A percentile compares a stretch with the other conserved stretches of the same genome.
Conservation (phyloP, 169 alveolate species). For the Plasmodium knowlesi region DNA sequence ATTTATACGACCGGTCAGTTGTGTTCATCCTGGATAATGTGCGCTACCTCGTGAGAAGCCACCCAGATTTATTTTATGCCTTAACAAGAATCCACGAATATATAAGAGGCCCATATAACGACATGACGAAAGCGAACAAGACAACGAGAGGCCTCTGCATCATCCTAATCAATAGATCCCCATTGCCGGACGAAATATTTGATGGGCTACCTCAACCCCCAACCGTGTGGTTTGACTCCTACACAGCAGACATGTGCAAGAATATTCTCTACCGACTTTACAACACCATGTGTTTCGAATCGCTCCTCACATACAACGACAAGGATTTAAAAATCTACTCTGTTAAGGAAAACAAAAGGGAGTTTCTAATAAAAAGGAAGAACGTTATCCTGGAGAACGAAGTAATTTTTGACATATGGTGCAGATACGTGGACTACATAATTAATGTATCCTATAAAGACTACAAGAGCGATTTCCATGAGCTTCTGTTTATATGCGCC, state of each 20-base stretch:
- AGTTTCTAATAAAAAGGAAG: slow-evolving; percentile 56
- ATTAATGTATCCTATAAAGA: slow-evolving; percentile 72
- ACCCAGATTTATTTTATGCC: slow-evolving; percentile 75
- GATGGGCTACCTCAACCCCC: slow-evolving; percentile 76
- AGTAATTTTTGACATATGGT: slow-evolving; percentile 74
- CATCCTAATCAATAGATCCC: slow-evolving; percentile 70
- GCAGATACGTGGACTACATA: slow-evolving; percentile 70
- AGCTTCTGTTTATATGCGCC: slow-evolving; percentile 55
- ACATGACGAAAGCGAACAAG: slow-evolving; percentile 66
- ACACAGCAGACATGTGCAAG: slow-evolving; percentile 72
- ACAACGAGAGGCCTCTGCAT: slow-evolving; percentile 67
- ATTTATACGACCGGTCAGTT: slow-evolving; percentile 68
- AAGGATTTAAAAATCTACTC: slow-evolving; percentile 54
- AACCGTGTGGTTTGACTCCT: slow-evolving; percentile 75
- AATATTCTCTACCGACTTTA: slow-evolving; percentile 59
- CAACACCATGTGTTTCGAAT: slow-evolving; percentile 68
- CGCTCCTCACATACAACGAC: slow-evolving; percentile 56
- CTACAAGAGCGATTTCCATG: slow-evolving; percentile 75
- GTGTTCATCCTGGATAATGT: slow-evolving; percentile 68
- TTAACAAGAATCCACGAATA: slow-evolving; percentile 75
- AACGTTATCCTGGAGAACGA: slow-evolving; percentile 54
- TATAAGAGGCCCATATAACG: slow-evolving; percentile 72
- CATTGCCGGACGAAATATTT: slow-evolving; percentile 75
- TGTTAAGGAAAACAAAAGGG: slow-evolving; percentile 39
- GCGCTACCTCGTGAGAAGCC: slow-evolving; percentile 66